These are phyloP conservation scores for Lactarius sanguifluus DNA, from an alignment of 768 basidiomycete species.

Conservation along the genomic window DNA sequence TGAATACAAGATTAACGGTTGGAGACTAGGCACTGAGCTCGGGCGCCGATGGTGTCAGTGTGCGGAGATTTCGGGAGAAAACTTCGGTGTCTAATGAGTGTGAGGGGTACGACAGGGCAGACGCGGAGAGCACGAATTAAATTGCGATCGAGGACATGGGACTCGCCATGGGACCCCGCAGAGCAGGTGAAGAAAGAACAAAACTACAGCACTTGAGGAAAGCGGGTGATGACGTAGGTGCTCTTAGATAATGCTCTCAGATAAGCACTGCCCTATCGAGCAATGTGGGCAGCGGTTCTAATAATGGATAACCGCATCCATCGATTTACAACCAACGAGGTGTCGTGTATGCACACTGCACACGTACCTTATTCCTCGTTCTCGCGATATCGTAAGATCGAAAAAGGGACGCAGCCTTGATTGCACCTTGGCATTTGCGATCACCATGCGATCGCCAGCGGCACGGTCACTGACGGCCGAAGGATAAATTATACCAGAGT, in stretches of 20 bases:
- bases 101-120: neutral
- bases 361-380: no score
- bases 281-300: constrained; percentile 20
- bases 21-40: neutral
- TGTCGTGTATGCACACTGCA: neutral
- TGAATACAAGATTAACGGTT: neutral
- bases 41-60: constrained; percentile 9
- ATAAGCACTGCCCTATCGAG: constrained; percentile 12
- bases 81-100: constrained; percentile 16
- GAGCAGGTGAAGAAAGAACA: neutral
- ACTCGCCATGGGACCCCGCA: constrained; percentile 18
- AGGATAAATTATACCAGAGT: neutral
- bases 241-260: constrained; percentile 1
- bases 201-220: neutral
- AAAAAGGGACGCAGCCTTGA: neutral
- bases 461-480: neutral
- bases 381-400: neutral
- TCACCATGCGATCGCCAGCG: neutral
- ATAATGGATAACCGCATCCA: neutral
- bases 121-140: constrained; percentile 1
- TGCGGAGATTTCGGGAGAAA: constrained; percentile 17
- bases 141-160: constrained; percentile 6
- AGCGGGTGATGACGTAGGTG: constrained; percentile 23
- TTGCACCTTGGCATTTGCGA: neutral
- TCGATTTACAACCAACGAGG: neutral